Evolutionary conservation across 495 filamentous ascomycete genomes (phyloP), one percentile per base, ranked within the genome.

Genomic region (Trichoderma virens): DNA sequence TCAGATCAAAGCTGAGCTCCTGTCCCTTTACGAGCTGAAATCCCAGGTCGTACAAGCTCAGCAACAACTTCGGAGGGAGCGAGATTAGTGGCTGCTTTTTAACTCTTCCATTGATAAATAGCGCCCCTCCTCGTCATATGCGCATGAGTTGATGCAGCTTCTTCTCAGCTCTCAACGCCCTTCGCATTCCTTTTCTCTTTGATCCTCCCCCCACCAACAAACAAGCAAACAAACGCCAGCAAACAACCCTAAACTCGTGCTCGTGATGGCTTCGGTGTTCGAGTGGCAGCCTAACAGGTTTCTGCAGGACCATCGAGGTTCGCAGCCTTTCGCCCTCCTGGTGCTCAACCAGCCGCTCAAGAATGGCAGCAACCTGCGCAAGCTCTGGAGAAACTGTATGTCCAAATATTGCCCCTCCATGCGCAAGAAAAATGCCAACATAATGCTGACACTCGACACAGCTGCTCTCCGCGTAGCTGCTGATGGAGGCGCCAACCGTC

Each of bases 401-500:
- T 14, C 8, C 20, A 23, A n/a, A 47, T 6, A 16, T 38, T 2
- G 5, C 23, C 30, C n/a, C 28, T 23, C 13, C 7, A n/a, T 13
- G 13, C 59, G 20, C 59, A 16, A 2, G 5, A 34, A 7, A 27
- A 6, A 35, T 6, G 20, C 18, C 20, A 23, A 47, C 43, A 30
- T 60, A 35, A 54, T 20, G 32, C 67, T 73, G 18, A 74, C 66
- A 60, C 9, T 6, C 0, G 38, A 30, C 59, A 27, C 60, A 90
- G 86, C 87, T 59, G 73, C 72, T 23, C 77, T 81, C 41, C 82
- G 79, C 7, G 75, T 97, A 60, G 94, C 90, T 67, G 94, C 91
- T 30, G 94, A 98, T 78, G 94, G 94, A 39, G 94, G 91, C 28
- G 92, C 92, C 54, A 97, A 98, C 74, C 80, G 82, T 14, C 80